Evolutionary conservation across 805 yeast species (phyloP), one percentile per base, ranked within the genome.

Genomic region (Komagataella kurtzmanii): DNA sequence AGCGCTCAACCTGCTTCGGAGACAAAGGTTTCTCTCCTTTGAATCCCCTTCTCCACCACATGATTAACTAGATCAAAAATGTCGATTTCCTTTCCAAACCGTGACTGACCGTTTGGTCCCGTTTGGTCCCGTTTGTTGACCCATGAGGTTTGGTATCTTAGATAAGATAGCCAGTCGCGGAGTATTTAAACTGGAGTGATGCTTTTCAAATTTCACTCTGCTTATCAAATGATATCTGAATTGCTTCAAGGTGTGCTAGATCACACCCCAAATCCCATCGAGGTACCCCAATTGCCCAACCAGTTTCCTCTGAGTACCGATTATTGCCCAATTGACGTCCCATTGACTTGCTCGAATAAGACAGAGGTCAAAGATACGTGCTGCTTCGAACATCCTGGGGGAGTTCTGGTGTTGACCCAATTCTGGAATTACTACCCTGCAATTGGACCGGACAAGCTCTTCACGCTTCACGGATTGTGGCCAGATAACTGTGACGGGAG

Each of bases 401-500:
- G 97, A 5, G 73, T 88, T 14, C 70, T 90, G 44, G 66, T 90
- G 50, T 85, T 80, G 62, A 86, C 97, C 0, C 98, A 90, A 63
- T 89, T 90, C 68, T 90, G 97, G 97, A 95, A 90, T 66, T 85
- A 84, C 61, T 67, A 71, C 54, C 90, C 93, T 1, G 76, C 87
- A 1, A 71, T 80, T 50, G 93, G 93, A 4, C 87, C 88, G 2
- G 68, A 74, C 45, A 79, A 85, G 51, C 67, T 76, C 54, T 88
- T 85, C 69, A 88, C 96, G 1, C 67, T 85, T 43, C 96, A 88
- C 64, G 96, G 96, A 0, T 67, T 87, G 50, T 88, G 96, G 96
- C 88, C 91, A 21, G 95, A 88, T 65, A 76, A 78, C 58, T 90
- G 97, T 70, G 82, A 80, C 63, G 97, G 97, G 1, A 73, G 83